A percentile compares a stretch with the other conserved stretches of the same genome.
Evolutionary conservation across 2,329 filamentous ascomycete genomes (phyloP).

Genomic region (Rasamsonia emersonii): DNA sequence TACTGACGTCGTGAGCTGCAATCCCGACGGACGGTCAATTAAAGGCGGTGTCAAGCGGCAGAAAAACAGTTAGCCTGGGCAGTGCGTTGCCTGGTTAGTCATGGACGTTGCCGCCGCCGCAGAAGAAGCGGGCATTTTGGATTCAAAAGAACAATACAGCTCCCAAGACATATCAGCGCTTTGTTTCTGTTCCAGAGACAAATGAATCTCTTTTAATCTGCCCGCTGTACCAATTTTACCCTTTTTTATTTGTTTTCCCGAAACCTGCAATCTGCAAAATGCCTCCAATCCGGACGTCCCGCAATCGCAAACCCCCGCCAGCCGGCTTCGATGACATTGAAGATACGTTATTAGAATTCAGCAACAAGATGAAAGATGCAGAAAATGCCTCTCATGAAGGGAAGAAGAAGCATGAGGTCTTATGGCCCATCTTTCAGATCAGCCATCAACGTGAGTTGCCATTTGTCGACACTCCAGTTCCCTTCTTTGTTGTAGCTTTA

Average conservation of each 20-base stretch:
- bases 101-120: too few species aligned
- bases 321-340: constrained; percentile 61
- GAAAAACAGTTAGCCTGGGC: constrained; percentile 14
- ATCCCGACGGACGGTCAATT: too few species aligned
- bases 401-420: constrained; percentile 80
- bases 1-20: too few species aligned
- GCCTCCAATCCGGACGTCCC: constrained; percentile 53
- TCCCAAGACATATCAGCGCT: too few species aligned
- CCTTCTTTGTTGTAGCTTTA: too few species aligned
- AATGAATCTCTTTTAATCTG: not conserved
- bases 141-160: too few species aligned
- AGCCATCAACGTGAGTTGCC: constrained; percentile 69
- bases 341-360: constrained; percentile 59
- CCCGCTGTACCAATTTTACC: constrained; percentile 1
- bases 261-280: too few species aligned
- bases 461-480: too few species aligned
- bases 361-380: constrained; percentile 66
- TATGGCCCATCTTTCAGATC: constrained; percentile 98
- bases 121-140: too few species aligned
- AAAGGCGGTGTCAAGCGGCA: constrained; percentile 19
- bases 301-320: constrained; percentile 55
- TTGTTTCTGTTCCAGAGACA: too few species aligned
- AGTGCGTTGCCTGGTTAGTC: not conserved
- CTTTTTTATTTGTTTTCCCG: too few species aligned
- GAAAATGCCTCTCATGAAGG: constrained; percentile 75